A percentile compares a stretch with the other conserved stretches of the same genome.
Evolutionary conservation across 345 rosid genomes (phyloP).

Genomic region (Psidium guajava): DNA sequence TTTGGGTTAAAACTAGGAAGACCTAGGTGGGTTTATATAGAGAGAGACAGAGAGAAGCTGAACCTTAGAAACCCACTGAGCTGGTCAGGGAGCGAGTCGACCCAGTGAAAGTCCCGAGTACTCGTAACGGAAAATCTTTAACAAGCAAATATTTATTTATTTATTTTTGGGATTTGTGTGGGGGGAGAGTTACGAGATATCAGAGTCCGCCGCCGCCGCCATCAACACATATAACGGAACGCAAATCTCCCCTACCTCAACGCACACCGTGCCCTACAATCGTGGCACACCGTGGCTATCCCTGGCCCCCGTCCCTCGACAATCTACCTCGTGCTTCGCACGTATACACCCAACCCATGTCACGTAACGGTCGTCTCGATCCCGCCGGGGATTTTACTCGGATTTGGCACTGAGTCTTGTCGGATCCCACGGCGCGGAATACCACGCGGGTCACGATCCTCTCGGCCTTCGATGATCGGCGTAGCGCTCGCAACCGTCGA

Average conservation of each 20-base stretch:
- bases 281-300: not conserved
- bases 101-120: no score
- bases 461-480: not conserved
- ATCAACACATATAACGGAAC: not conserved
- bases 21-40: conserved; percentile 18
- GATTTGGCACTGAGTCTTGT: not conserved
- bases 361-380: not conserved
- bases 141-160: no score
- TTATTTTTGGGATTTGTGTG: no score
- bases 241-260: not conserved
- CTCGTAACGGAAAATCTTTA: no score
- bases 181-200: not conserved
- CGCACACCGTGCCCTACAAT: not conserved
- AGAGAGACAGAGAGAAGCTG: not conserved
- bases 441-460: not conserved
- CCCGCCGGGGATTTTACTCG: not conserved
- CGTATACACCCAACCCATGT: not conserved
- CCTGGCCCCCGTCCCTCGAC: not conserved
- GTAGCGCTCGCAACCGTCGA: not conserved
- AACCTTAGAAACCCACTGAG: not conserved
- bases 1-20: conserved; percentile 21
- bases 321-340: not conserved
- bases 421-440: not conserved
- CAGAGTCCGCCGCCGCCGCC: conserved; percentile 1
- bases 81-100: not conserved